Evolutionary conservation across 1,284 basidiomycete genomes (phyloP), one percentile per base, ranked within the genome.

Genomic region (Polyporus tsugae): DNA sequence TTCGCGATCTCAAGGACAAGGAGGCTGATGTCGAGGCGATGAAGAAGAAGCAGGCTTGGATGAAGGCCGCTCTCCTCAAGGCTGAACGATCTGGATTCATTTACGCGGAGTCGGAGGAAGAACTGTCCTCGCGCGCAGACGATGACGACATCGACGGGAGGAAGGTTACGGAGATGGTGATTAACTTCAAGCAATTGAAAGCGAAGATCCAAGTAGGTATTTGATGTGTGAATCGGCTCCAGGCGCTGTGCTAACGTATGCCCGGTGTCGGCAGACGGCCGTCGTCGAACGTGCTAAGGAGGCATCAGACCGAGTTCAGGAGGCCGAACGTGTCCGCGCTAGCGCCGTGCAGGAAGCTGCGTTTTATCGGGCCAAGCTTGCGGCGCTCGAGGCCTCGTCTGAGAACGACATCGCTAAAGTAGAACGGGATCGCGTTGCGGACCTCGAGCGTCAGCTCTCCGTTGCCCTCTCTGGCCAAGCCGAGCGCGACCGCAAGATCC

Each of bases 331-430:
- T 46, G 82, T 91, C 66, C 93, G 93, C 72, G 81, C 86, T 5
- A 91, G 89, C 61, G 97, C 98, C 1, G 81, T 95, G 6, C 95
- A 99, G 79, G 98, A 99, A 80, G 95, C 97, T 1, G 95, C 97
- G 1, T 99, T 95, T 82, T 98, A 96, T 80, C 95, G 97, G 60
- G 95, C 97, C 60, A 99, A 99, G 82, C 83, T 98, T 13, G 87
- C 91, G 4, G 96, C 97, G 0, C 82, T 95, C 68, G 98, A 99
- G 78, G 83, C 87, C 0, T 86, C 88, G 63, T 89, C 89, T 22
- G 84, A 89, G 6, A 80, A 82, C 6, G 95, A 98, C 53, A 76
- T 90, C 2, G 83, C 85, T 38, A 71, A 63, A 38, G 77, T 98
- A 10, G 97, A 98, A 73, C 89, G 91, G 9, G 93, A 96, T 65